Base-by-base conservation (phyloP, 441 rosid genomes). In the Populus hybrid region DNA sequence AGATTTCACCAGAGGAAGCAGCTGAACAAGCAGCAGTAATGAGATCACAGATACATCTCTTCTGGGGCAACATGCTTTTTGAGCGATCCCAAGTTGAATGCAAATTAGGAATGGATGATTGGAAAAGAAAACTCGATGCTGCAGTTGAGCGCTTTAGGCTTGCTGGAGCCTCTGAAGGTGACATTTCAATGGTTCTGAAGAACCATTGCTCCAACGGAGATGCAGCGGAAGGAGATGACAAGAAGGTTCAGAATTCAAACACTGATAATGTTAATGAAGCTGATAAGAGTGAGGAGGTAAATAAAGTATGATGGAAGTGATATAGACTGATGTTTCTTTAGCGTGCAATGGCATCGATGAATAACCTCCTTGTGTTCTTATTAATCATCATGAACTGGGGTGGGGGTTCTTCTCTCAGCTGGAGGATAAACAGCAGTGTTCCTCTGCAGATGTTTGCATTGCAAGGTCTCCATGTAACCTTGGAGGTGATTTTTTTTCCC, bases 1-100 rank as follows among this genome's bases (percentile, higher is more conserved):
- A 90, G 85, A 72, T 88, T 68, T 86, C 94, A 21, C 85, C 94
- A 5, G 98, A 87, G 63, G 99, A 92, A 87, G 98, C 95, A 1
- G 98, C 95, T 73, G 99, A 95, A 74, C 99, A 95, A 87, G 98
- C 96, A 42, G 88, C 86, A n/a, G 98, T 93, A 2, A 92, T 93
- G 98, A 93, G 95, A 87, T 95, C 98, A 18, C 99, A 95, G 86
- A 95, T 95, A 79, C 99, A 95, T 87, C 90, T 95, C 24, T 93
- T 95, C 81, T 95, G 99, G 99, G 99, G 98, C 9, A 95, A 95
- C 81, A 88, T 95, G 97, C 87, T 93, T 29, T 93, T 93, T 71
- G 99, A 95, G 83, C 88, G 97, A 79, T 95, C 99, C 29, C 99
- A 95, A 86, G 93, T 93, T 23, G 99, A 91, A 85, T 88, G 95